Base-by-base conservation (phyloP, 352 stramenopile species). In the Globisporangium takayamanum region DNA sequence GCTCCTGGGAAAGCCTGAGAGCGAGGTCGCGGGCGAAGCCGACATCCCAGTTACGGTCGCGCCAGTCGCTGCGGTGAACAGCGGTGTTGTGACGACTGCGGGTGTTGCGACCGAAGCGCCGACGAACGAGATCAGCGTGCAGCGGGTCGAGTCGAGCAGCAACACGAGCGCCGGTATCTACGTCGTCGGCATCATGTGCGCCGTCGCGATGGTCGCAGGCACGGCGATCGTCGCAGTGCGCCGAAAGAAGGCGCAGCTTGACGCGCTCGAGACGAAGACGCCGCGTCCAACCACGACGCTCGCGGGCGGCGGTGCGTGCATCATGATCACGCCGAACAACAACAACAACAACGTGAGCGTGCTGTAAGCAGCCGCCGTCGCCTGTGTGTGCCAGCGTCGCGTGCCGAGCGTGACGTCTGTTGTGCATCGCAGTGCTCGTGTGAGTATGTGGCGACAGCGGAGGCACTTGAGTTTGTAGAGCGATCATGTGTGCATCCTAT, bases 141-240 rank as follows among this genome's bases (percentile, higher is more conserved):
- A 22, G 22, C 22, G 22, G 22, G 22, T 22, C 22, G 22, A 22
- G 22, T 22, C 22, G 22, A 22, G 22, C 22, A 22, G 22, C 22
- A 22, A 22, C 22, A 63, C 48, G 16, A 56, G 61, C 14, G 44
- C 74, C 0, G 66, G 62, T 20, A 59, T 72, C 16, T 62, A 84
- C 60, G 62, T 89, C 6, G 3, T 79, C 22, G 33, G 59, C 14
- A 48, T 80, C 5, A 51, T 79, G 22, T 58, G 64, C 0, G 69
- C 53, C 7, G 75, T 74, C 0, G 75, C 64, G 37, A 66, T 78
- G 26, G 70, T 88, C 14, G 80, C 80, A 12, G 80, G 50, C 5
- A 69, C 62, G 0, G 77, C 69, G 28, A 86, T 89, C 62, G 66
- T 89, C 12, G 77, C 74, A 0, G 57, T 87, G 41, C 79, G 80